These are phyloP conservation scores for Dichomitus squalens DNA, from an alignment of 1,284 basidiomycete species.

Conservation along the genomic window DNA sequence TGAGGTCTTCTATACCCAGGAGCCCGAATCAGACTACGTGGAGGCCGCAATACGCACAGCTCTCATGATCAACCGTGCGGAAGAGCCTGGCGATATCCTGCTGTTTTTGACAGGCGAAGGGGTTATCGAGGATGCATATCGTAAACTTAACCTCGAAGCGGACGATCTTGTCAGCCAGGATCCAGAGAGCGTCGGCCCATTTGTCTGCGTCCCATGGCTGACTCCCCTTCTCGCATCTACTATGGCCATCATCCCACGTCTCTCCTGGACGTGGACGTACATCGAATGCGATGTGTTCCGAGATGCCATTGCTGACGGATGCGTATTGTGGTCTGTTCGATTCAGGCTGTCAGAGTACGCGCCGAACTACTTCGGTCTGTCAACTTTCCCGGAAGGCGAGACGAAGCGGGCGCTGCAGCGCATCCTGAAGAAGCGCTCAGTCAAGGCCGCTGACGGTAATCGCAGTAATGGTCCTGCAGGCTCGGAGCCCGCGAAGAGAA, in stretches of 20 bases:
- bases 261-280: too few species aligned
- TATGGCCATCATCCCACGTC: too few species aligned
- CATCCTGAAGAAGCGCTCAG: slow-evolving; percentile 43
- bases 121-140: slow-evolving; percentile 96
- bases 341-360: slow-evolving; percentile 85
- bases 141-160: slow-evolving; percentile 90
- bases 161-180: slow-evolving; percentile 77
- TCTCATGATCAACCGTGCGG: slow-evolving; percentile 96
- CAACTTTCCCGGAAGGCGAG: slow-evolving; percentile 69
- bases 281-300: not conserved
- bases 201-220: slow-evolving; percentile 64
- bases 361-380: slow-evolving; percentile 77
- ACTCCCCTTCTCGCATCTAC: too few species aligned
- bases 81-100: slow-evolving; percentile 92
- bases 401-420: slow-evolving; percentile 69
- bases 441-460: slow-evolving; percentile 28
- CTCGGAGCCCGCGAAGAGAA: slow-evolving; percentile 9
- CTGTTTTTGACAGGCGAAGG: slow-evolving; percentile 98
- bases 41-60: slow-evolving; percentile 97
- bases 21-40: slow-evolving; percentile 95
- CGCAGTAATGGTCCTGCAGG: slow-evolving; percentile 11
- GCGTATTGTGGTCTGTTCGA: not conserved
- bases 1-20: slow-evolving; percentile 95
- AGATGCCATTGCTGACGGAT: not conserved
- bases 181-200: slow-evolving; percentile 79